Evolutionary conservation across 1,139 yeast species (phyloP).

Genomic region (Maudiozyma humilis): DNA sequence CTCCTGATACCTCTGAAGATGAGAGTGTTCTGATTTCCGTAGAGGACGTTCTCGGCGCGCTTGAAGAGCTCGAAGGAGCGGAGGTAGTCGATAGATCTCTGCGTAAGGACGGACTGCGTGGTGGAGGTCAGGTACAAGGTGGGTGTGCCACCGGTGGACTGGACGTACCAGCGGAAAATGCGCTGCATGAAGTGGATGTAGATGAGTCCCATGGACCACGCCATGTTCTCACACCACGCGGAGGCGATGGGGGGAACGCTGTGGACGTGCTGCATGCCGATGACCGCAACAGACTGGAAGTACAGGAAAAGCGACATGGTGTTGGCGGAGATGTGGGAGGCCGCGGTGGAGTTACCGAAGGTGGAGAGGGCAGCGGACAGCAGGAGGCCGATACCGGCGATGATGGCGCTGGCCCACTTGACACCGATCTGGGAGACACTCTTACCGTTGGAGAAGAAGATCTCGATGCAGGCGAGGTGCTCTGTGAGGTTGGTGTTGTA

Average conservation of each 20-base stretch:
- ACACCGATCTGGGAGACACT: conserved; percentile 71
- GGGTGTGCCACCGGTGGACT: conserved; percentile 72
- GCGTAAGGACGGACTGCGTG: conserved; percentile 59
- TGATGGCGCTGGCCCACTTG: conserved; percentile 77
- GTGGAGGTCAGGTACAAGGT: conserved; percentile 51
- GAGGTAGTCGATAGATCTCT: conserved; percentile 44
- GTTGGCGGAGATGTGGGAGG: conserved; percentile 69
- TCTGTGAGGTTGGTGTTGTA: conserved; percentile 33
- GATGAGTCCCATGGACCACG: conserved; percentile 82
- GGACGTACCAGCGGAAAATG: conserved; percentile 75
- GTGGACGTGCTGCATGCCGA: conserved; percentile 66
- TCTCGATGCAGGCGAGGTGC: conserved; percentile 58
- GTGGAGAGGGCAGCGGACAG: conserved; percentile 62
- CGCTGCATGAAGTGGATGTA: conserved; percentile 63
- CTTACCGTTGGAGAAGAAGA: conserved; percentile 62
- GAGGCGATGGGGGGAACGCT: conserved; percentile 72
- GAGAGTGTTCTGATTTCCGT: conserved; percentile 41
- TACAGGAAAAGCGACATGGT: conserved; percentile 67
- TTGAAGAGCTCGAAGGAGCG: conserved; percentile 21
- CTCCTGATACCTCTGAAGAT: conserved; percentile 70
- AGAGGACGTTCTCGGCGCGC: conserved; percentile 33
- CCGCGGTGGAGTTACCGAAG: conserved; percentile 75
- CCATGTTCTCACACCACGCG: conserved; percentile 74
- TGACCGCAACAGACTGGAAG: conserved; percentile 70
- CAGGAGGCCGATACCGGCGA: conserved; percentile 68